Conservation (phyloP, 768 basidiomycete species). For the Omphalotus guepiniiformis region DNA sequence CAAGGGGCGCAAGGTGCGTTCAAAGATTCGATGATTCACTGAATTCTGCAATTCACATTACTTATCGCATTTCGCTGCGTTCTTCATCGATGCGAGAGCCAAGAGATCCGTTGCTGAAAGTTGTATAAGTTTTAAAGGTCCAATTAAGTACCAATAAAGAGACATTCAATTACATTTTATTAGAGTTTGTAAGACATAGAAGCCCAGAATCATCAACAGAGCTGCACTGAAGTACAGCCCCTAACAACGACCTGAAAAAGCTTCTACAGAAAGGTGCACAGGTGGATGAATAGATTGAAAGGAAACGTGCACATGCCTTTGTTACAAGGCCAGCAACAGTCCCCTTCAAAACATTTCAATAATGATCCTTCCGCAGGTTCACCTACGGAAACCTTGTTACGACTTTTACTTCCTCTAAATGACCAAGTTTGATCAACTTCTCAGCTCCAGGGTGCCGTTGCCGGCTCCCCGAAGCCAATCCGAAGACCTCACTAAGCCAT, state of each 20-base stretch:
- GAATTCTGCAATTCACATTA: slow-evolving; percentile 83
- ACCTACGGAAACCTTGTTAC: slow-evolving; percentile 81
- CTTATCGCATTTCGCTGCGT: slow-evolving; percentile 77
- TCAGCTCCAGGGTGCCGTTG: slow-evolving; percentile 38
- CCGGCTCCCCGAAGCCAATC: slow-evolving; percentile 67
- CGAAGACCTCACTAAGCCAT: slow-evolving; percentile 86
- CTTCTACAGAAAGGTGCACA: slow-evolving; percentile 39
- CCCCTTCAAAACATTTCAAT: slow-evolving; percentile 33
- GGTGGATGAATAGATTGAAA: slow-evolving; percentile 37
- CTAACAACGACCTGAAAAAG: slow-evolving; percentile 13
- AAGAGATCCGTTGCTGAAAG: slow-evolving; percentile 68
- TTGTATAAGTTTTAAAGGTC: slow-evolving; percentile 28
- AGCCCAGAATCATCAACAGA: slow-evolving; percentile 13
- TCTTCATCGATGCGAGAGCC: slow-evolving; percentile 80
- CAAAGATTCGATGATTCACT: slow-evolving; percentile 84
- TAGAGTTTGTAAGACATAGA: slow-evolving; percentile 24
- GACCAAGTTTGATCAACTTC: slow-evolving; percentile 75
- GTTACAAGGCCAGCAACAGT: slow-evolving; percentile 32
- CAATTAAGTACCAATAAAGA: slow-evolving; percentile 17
- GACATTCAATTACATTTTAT: slow-evolving; percentile 24
- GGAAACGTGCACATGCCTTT: slow-evolving; percentile 32
- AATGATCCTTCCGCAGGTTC: slow-evolving; percentile 82
- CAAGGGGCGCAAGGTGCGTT: slow-evolving; percentile 76
- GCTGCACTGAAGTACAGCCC: neutral
- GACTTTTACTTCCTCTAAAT: slow-evolving; percentile 85